phyloP scores from a whole-genome alignment of 768 basidiomycete genomes.

The Trametopsis cervina region DNA sequence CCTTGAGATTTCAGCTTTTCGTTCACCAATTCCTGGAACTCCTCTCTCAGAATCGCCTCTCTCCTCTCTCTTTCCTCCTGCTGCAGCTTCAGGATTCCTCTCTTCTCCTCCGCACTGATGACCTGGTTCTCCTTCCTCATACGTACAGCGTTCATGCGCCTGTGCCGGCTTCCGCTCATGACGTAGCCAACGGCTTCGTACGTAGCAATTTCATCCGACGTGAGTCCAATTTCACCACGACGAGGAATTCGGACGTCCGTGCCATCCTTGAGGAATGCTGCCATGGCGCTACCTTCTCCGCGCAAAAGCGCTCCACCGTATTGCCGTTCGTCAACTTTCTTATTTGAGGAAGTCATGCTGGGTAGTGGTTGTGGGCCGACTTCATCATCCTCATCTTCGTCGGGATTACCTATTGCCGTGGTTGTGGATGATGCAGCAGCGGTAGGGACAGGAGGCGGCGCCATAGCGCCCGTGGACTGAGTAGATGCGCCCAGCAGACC shows the following conservation, averaged over 20 bases:
- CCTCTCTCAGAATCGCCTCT: slow-evolving; percentile 83
- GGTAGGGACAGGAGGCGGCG: slow-evolving; percentile 1
- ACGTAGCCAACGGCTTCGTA: slow-evolving; percentile 93
- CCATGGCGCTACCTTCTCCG: slow-evolving; percentile 98
- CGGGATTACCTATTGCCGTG: slow-evolving; percentile 17
- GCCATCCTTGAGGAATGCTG: slow-evolving; percentile 84
- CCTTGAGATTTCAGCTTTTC: slow-evolving; percentile 55
- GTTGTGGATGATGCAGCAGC: slow-evolving; percentile 13
- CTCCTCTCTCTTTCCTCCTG: slow-evolving; percentile 89
- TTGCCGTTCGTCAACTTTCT: slow-evolving; percentile 69
- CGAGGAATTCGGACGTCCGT: slow-evolving; percentile 87
- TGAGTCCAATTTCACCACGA: slow-evolving; percentile 96
- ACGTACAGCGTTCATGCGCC: slow-evolving; percentile 97
- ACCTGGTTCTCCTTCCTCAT: slow-evolving; percentile 99
- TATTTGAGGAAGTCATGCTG: slow-evolving; percentile 30
- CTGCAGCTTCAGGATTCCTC: slow-evolving; percentile 91
- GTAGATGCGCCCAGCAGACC: slow-evolving; percentile 21
- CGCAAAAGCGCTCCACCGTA: slow-evolving; percentile 88
- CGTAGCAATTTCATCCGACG: slow-evolving; percentile 77
- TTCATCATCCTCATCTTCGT: slow-evolving; percentile 49
- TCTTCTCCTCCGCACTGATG: slow-evolving; percentile 97
- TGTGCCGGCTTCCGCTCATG: slow-evolving; percentile 93
- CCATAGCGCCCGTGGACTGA: slow-evolving; percentile 16
- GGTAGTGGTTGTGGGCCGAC: slow-evolving; percentile 74
- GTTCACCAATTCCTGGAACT: slow-evolving; percentile 78